A percentile compares a stretch with the other conserved stretches of the same genome.
Conservation (phyloP, 768 basidiomycete species). For the Podaxis sp. region DNA sequence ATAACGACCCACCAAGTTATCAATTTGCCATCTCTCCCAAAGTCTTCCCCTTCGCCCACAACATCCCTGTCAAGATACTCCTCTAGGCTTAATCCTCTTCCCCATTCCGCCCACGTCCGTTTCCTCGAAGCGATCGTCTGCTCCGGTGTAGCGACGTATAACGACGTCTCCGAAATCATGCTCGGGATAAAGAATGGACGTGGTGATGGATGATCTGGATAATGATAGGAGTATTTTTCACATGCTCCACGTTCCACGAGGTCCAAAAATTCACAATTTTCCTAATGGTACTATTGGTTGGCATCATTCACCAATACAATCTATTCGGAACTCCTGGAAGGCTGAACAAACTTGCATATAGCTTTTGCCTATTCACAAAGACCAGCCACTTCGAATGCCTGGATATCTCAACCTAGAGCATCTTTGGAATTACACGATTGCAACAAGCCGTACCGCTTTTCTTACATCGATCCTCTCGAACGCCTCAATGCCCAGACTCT, state of each 20-base stretch:
- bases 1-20: constrained; percentile 45
- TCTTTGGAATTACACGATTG: too few relatives aligned
- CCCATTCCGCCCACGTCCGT: constrained; percentile 38
- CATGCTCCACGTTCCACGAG: constrained; percentile 6
- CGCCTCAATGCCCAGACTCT: too few relatives aligned
- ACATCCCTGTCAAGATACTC: constrained; percentile 45
- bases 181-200: background rate
- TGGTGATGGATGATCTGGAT: background rate
- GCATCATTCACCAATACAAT: too few relatives aligned
- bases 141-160: constrained; percentile 40
- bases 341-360: too few relatives aligned
- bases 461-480: too few relatives aligned
- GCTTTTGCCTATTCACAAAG: too few relatives aligned
- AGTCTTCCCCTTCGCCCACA: constrained; percentile 39
- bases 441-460: too few relatives aligned
- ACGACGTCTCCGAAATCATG: constrained; percentile 14
- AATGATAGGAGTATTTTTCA: constrained; percentile 10
- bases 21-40: constrained; percentile 43
- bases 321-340: too few relatives aligned
- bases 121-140: constrained; percentile 43
- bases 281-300: background rate
- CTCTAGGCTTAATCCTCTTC: constrained; percentile 39
- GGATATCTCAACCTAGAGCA: too few relatives aligned
- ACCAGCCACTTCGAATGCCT: too few relatives aligned
- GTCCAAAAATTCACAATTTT: background rate